Evolutionary conservation across 129 eudicot species (phyloP).

Genomic region (Oenanthe sinensis): DNA sequence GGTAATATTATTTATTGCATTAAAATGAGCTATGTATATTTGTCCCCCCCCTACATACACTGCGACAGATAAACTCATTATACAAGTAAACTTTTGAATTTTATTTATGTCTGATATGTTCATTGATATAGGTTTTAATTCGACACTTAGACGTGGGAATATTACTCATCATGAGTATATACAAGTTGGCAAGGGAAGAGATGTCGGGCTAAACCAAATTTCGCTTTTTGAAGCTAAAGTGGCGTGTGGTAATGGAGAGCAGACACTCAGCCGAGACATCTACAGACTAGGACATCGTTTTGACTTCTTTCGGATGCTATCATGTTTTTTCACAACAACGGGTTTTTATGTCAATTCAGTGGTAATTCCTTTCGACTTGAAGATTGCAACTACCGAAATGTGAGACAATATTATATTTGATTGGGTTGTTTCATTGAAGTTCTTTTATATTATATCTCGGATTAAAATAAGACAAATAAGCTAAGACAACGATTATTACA

Average conservation of each 20-base stretch:
- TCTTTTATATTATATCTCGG: neutral
- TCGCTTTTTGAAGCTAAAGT: constrained; percentile 98
- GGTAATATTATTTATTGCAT: constrained; percentile 29
- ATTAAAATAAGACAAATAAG: neutral
- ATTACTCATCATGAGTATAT: constrained; percentile 95
- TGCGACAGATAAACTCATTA: neutral
- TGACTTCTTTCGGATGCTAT: constrained; percentile 74
- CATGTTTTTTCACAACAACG: constrained; percentile 9
- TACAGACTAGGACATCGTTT: constrained; percentile 98
- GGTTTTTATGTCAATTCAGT: constrained; percentile 79
- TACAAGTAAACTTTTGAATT: neutral
- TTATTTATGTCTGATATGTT: neutral
- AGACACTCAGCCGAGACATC: constrained; percentile 95
- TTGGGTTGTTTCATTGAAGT: neutral
- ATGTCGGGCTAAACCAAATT: constrained; percentile 97
- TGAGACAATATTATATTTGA: neutral
- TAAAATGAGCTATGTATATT: neutral
- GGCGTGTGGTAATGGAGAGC: constrained; percentile 99
- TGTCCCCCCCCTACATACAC: neutral
- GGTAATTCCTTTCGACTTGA: constrained; percentile 36
- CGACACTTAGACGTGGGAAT: constrained; percentile 91
- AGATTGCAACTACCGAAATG: neutral
- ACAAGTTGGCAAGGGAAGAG: constrained; percentile 98
- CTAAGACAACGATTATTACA: neutral
- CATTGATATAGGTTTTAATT: constrained; percentile 65